phyloP scores from a whole-genome alignment of 106 monocot genomes.

The Vanilla planifolia region DNA sequence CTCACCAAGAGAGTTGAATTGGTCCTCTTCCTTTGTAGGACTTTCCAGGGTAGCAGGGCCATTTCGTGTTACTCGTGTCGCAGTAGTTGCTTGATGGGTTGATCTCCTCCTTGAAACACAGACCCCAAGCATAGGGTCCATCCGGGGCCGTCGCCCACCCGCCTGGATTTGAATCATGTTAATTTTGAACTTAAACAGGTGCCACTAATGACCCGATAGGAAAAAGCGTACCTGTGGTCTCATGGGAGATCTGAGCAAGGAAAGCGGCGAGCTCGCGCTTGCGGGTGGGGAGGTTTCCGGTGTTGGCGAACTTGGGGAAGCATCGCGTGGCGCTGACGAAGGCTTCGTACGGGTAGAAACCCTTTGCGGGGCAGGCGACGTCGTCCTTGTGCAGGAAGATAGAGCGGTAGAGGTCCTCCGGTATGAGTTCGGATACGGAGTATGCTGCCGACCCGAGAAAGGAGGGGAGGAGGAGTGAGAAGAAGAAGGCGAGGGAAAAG shows the following conservation, averaged over 20 bases:
- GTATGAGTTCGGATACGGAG: slow-evolving; percentile 11
- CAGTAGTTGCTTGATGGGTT: slow-evolving; percentile 62
- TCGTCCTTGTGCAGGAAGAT: slow-evolving; percentile 69
- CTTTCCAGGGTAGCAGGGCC: slow-evolving; percentile 69
- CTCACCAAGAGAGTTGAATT: slow-evolving; percentile 41
- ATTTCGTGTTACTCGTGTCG: slow-evolving; percentile 42
- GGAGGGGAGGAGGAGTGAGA: not conserved
- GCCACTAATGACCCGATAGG: too few species aligned
- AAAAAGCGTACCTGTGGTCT: slow-evolving; percentile 69
- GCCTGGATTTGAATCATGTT: too few species aligned
- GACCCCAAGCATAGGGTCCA: slow-evolving; percentile 72
- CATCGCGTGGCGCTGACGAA: slow-evolving; percentile 27
- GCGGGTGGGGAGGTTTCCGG: slow-evolving; percentile 30
- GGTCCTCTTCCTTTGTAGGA: slow-evolving; percentile 81
- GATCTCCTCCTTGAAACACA: slow-evolving; percentile 81
- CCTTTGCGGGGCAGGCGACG: slow-evolving; percentile 50
- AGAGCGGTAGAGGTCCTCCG: slow-evolving; percentile 49
- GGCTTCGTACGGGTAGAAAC: slow-evolving; percentile 67
- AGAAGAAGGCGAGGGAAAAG: not conserved
- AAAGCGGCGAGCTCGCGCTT: slow-evolving; percentile 93
- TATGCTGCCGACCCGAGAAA: not conserved
- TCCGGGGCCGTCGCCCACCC: slow-evolving; percentile 88
- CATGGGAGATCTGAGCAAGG: slow-evolving; percentile 83
- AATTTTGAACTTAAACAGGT: too few species aligned
- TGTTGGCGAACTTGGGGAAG: slow-evolving; percentile 49